Conservation (phyloP, 805 yeast genomes). For the Wickerhamiella sorbophila region DNA sequence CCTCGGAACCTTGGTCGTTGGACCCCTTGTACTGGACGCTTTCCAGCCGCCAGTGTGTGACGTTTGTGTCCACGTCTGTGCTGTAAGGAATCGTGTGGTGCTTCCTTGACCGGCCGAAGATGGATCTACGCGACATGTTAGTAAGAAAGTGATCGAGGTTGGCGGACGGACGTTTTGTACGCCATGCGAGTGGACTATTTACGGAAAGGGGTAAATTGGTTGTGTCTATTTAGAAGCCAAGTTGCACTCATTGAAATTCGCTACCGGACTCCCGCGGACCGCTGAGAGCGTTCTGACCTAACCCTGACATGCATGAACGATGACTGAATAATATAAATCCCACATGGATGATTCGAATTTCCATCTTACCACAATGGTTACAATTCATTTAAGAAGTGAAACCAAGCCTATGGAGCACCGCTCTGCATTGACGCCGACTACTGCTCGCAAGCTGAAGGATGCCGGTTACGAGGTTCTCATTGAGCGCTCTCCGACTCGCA, state of each 20-base stretch:
- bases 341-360: neutral
- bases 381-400: slow-evolving; percentile 87
- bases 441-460: slow-evolving; percentile 58
- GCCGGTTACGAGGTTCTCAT: slow-evolving; percentile 78
- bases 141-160: no score
- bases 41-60: slow-evolving; percentile 14
- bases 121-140: slow-evolving; percentile 15
- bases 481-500: slow-evolving; percentile 75
- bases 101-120: slow-evolving; percentile 12
- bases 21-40: neutral
- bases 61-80: slow-evolving; percentile 15
- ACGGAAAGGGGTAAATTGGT: no score
- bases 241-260: no score
- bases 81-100: slow-evolving; percentile 17
- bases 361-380: slow-evolving; percentile 16
- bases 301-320: no score
- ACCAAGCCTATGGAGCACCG: slow-evolving; percentile 95
- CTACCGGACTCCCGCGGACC: no score
- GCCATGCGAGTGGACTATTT: no score
- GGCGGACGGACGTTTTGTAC: no score
- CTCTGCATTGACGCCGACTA: slow-evolving; percentile 89
- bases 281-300: no score
- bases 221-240: no score
- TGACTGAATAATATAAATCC: neutral
- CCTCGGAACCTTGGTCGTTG: neutral